Base-by-base conservation (phyloP, 2,329 filamentous ascomycete genomes). In the Simplicillium sp. region DNA sequence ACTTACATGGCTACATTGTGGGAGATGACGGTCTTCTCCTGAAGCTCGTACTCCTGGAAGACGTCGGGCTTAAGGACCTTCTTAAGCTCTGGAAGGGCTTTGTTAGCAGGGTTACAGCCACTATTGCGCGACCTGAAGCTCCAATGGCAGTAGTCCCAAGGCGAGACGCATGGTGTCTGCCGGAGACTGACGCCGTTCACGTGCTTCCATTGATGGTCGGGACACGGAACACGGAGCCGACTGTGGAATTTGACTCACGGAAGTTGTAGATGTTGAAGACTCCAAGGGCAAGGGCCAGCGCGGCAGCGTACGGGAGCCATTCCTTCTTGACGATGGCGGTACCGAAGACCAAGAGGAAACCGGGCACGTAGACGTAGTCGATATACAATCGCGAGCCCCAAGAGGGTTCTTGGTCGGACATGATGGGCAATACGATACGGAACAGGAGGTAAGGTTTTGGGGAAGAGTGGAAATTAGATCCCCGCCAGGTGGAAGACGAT, bases 1-100 rank as follows among this genome's bases (percentile, higher is more conserved):
- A 65, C 76, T 57, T 67, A 88, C 84, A 98, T 95, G 64, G 90
- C 89, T 45, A 94, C 90, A 73, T 98, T 98, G 78, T 97, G 92
- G 28, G 90, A 95, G 56, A 97, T 82, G 50, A 94, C 76, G 12
- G 83, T 97, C 78, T 96, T 97, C 66, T 97, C 87, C 64, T 84
- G 82, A 53, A 98, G 82, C 61, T 87, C 82, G 59, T 96, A 96
- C 44, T 94, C 78, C 62, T 96, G 88, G 76, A 95, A 96, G 38
- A 75, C 73, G 52, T 82, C 80, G 28, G 89, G 87, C 68, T 90
- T 90, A 53, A 98, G 77, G 49, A 92, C 82, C 65, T 86, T 88
- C 62, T 82, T 80, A 47, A 80, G 73, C 59, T 80, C 87, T 88
- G 61, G 20, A 43, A 16, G 34, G 34, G 36, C 28, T 28, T 35